Conservation (phyloP, 805 yeast genomes). For the Kodamaea laetipori region DNA sequence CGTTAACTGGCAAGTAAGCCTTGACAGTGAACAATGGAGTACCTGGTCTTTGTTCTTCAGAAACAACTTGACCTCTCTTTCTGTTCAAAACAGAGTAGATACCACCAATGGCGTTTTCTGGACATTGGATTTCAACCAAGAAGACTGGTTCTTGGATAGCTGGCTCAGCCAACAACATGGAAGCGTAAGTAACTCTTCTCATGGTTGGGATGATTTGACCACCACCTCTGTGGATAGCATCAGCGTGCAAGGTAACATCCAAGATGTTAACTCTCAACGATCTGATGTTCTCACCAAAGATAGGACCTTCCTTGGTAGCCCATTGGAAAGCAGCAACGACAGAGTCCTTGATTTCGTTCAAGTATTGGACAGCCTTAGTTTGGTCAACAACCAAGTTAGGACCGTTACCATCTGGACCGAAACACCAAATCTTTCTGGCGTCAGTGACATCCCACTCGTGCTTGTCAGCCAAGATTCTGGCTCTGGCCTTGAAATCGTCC, state of each 20-base stretch:
- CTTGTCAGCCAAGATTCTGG: constrained; percentile 97
- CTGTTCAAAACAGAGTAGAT: constrained; percentile 98
- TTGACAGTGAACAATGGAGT: constrained; percentile 99
- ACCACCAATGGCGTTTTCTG: constrained; percentile 99
- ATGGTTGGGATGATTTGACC: constrained; percentile 99
- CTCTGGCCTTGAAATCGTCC: constrained; percentile 99
- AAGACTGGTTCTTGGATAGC: constrained; percentile 99
- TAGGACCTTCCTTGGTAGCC: constrained; percentile 99
- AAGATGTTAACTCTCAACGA: constrained; percentile 95
- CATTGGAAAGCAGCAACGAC: constrained; percentile 99
- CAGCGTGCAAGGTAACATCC: constrained; percentile 99
- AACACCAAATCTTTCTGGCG: constrained; percentile 99
- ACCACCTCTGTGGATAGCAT: constrained; percentile 99
- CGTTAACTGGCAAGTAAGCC: constrained; percentile 99
- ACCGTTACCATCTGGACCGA: constrained; percentile 99
- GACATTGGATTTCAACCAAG: constrained; percentile 99
- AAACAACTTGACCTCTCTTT: constrained; percentile 99
- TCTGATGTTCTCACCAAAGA: constrained; percentile 95
- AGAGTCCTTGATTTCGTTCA: constrained; percentile 98
- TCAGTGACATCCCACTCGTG: constrained; percentile 99
- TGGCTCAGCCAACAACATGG: constrained; percentile 97
- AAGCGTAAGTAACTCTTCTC: constrained; percentile 99
- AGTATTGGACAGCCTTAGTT: constrained; percentile 99
- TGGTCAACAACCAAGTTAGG: constrained; percentile 98
- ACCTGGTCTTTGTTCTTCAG: constrained; percentile 99